Base-by-base conservation (phyloP, 345 rosid genomes). In the Heritiera fomes region DNA sequence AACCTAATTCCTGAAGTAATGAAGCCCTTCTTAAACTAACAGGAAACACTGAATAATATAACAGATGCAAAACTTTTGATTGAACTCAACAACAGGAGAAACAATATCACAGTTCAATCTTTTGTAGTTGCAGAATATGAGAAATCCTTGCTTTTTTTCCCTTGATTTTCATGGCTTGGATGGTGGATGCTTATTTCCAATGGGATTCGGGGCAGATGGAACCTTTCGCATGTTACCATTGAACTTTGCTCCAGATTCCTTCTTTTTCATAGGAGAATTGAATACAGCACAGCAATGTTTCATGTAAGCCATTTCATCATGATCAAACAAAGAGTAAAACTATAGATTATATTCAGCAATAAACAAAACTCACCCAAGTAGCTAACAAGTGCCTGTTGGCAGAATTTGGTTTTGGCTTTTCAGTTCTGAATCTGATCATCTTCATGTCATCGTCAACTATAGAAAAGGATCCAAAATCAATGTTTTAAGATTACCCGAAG, bases 121-220 rank as follows among this genome's bases (percentile, higher is more conserved):
- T n/a, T 43, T 43, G 6, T 43, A 43, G 45, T 43, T 43, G 45
- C 45, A 43, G 45, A 5, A 43, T 7, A 43, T 43, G 45, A 43
- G 45, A 43, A 43, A 6, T 5, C 45, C 1, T 43, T 43, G 45
- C 43, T 43, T 43, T 43, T 43, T 43, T 6, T 43, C 6, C 45
- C 45, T 43, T 28, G 14, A n/a, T 45, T 3, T 64, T 78, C 81
- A 74, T 50, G 81, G 71, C 63, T 52, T 80, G 38, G 85, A 75
- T 55, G 88, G 84, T 56, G 74, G 76, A 65, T 83, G 77, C 77
- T 18, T 11, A 58, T 85, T 85, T 56, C 85, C 87, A n/a, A 67
- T 83, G 9, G 87, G 87, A 62, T 74, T 85, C 30, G 87, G 87
- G 17, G 85, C 87, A 20, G 87, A 85, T 23, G 85, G 85, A 34